Conservation (phyloP, 2,329 filamentous ascomycete genomes). For the Cryoendolithus antarcticus region DNA sequence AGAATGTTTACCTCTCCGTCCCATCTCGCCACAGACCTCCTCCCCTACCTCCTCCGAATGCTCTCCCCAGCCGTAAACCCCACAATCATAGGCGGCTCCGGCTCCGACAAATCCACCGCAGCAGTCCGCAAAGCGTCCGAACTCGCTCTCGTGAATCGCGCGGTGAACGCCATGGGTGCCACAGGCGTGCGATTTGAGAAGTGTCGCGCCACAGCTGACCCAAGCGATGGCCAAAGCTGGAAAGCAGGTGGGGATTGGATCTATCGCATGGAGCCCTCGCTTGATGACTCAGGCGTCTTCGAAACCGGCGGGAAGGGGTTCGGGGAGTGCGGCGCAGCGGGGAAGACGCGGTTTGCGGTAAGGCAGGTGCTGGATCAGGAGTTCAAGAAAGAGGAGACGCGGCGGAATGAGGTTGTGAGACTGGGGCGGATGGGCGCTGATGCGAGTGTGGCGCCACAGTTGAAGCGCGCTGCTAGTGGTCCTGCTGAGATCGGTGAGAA, state of each 20-base stretch:
- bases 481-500: constrained; percentile 1
- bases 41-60: constrained; percentile 75
- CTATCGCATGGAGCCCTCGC: constrained; percentile 84
- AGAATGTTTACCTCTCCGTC: constrained; percentile 69
- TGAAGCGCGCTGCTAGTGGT: constrained; percentile 4
- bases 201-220: constrained; percentile 45
- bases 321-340: constrained; percentile 33
- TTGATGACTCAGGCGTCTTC: constrained; percentile 67
- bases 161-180: constrained; percentile 71
- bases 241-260: constrained; percentile 49
- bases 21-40: constrained; percentile 65
- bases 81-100: constrained; percentile 56
- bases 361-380: constrained; percentile 90
- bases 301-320: constrained; percentile 48
- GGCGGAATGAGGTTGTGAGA: constrained; percentile 53
- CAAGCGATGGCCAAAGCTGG: constrained; percentile 11
- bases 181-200: constrained; percentile 68
- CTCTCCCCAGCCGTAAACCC: constrained; percentile 84
- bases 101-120: constrained; percentile 45
- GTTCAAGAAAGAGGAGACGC: constrained; percentile 58
- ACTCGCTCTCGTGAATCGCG: constrained; percentile 64
- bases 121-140: constrained; percentile 82
- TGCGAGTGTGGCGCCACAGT: constrained; percentile 20
- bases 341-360: constrained; percentile 72
- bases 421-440: constrained; percentile 52